Conservation (phyloP, 768 basidiomycete genomes). For the Lactarius sanguifluus region DNA sequence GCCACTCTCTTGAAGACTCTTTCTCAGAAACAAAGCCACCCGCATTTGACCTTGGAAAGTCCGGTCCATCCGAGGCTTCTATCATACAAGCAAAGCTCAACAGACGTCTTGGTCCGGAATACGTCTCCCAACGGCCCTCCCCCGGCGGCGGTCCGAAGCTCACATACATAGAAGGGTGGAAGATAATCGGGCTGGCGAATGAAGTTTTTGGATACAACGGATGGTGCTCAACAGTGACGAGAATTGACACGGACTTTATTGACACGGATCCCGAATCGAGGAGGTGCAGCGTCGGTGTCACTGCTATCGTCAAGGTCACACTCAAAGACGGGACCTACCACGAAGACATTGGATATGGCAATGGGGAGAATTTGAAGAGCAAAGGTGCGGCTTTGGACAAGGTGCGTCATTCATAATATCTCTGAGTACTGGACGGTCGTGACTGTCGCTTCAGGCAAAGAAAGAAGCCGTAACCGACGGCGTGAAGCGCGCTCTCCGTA, state of each 20-base stretch:
- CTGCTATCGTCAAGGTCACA: slow-evolving; percentile 84
- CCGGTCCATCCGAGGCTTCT: slow-evolving; percentile 54
- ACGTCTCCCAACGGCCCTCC: slow-evolving; percentile 83
- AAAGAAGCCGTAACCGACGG: slow-evolving; percentile 98
- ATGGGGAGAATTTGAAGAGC: slow-evolving; percentile 78
- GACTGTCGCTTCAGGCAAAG: slow-evolving; percentile 66
- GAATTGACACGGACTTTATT: slow-evolving; percentile 71
- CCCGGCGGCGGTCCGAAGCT: slow-evolving; percentile 85
- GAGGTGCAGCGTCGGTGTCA: slow-evolving; percentile 71
- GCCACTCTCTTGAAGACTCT: slow-evolving; percentile 10
- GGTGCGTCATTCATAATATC: slow-evolving; percentile 45
- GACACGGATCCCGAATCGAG: slow-evolving; percentile 70
- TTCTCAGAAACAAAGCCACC: slow-evolving; percentile 19
- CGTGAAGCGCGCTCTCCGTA: slow-evolving; percentile 85
- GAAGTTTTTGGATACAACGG: slow-evolving; percentile 99
- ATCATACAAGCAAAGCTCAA: slow-evolving; percentile 77
- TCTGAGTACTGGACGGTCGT: not conserved
- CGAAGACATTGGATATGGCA: slow-evolving; percentile 93
- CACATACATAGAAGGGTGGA: slow-evolving; percentile 97
- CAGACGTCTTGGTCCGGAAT: slow-evolving; percentile 92
- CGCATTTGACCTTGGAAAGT: slow-evolving; percentile 1
- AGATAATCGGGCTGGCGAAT: slow-evolving; percentile 95
- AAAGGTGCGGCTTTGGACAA: slow-evolving; percentile 91
- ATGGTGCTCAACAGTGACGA: slow-evolving; percentile 83
- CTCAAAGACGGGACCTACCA: slow-evolving; percentile 85